Evolutionary conservation across 2,329 filamentous ascomycete genomes (phyloP).

Genomic region (Penicillium brevicompactum): DNA sequence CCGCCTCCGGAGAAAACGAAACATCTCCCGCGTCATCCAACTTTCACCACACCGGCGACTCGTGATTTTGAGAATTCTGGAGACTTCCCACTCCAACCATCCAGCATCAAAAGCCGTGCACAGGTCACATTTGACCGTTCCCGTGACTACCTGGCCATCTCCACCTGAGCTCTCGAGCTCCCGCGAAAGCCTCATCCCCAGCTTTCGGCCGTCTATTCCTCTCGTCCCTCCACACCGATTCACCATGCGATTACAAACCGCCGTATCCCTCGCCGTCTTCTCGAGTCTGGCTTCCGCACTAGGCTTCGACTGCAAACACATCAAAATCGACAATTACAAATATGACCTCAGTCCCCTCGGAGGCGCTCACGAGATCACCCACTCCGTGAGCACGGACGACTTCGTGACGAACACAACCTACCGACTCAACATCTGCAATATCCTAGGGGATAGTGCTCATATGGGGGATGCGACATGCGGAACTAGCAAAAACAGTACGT

Average conservation of each 20-base stretch:
- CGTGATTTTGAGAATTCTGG: not conserved
- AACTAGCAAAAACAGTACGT: constrained; percentile 39
- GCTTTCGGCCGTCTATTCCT: constrained; percentile 1
- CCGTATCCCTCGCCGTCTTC: constrained; percentile 28
- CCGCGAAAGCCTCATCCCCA: constrained; percentile 6
- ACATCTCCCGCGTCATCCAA: constrained; percentile 17
- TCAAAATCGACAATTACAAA: constrained; percentile 39
- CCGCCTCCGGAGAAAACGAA: constrained; percentile 32
- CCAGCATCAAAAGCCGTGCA: not conserved
- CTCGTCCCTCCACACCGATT: not conserved
- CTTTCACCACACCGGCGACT: not conserved
- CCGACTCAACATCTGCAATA: constrained; percentile 39
- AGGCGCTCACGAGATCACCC: constrained; percentile 40
- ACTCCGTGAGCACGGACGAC: constrained; percentile 31
- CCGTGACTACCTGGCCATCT: not conserved
- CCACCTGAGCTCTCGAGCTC: constrained; percentile 9
- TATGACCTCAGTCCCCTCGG: constrained; percentile 43
- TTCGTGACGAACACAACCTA: constrained; percentile 39
- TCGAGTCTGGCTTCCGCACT: constrained; percentile 32
- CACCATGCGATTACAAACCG: constrained; percentile 38
- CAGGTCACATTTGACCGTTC: not conserved
- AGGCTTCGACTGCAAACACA: constrained; percentile 42
- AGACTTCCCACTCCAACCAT: not conserved
- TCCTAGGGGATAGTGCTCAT: constrained; percentile 30
- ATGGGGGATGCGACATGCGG: constrained; percentile 33